Base-by-base conservation (phyloP, 768 basidiomycete genomes). In the Lactarius quietus region DNA sequence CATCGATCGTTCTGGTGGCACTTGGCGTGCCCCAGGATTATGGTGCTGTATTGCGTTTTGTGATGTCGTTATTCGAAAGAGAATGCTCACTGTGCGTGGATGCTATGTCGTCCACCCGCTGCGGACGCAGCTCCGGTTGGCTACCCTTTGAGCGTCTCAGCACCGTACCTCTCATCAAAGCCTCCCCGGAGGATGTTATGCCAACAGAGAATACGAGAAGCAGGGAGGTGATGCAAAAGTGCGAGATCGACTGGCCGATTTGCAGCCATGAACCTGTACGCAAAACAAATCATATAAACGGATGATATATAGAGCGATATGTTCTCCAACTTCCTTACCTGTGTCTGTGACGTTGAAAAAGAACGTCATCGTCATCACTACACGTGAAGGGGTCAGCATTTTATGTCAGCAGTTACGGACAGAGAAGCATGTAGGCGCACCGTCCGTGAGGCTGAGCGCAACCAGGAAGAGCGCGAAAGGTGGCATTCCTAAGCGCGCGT, bases 231-330 rank as follows among this genome's bases (percentile, higher is more conserved):
- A 94, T 91, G 69, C 87, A 88, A 76, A 93, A 95, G 77, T 93
- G 93, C 57, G 84, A 92, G 73, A 95, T 93, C 0, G 90, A 87
- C 72, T 92, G 89, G 7, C 93, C 92, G 59, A 93, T 95, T 72
- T 95, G 90, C 63, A 94, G 78, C 93, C 93, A 95, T 3, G 89
- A 92, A 0, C 93, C 89, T 83, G 70, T 39, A 33, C 20, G 65
- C 23, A 45, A 28, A 57, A 7, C 26, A n/a, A 0, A 23, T 45
- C 20, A 26, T 48, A 12, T 48, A 48, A 58, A 35, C 9, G 3
- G 23, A 31, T 52, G 41, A 15, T 18, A 48, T 12, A 43, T 14
- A 57, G 35, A 38, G 31, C 23, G 29, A 8, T 33, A 15, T 36
- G 23, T 23, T 41, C 57, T 28, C 18, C 56, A 23, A 33, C 59